These are phyloP conservation scores for Scheffersomyces coipomensis DNA, from an alignment of 805 yeast genomes.

Conservation along the genomic window DNA sequence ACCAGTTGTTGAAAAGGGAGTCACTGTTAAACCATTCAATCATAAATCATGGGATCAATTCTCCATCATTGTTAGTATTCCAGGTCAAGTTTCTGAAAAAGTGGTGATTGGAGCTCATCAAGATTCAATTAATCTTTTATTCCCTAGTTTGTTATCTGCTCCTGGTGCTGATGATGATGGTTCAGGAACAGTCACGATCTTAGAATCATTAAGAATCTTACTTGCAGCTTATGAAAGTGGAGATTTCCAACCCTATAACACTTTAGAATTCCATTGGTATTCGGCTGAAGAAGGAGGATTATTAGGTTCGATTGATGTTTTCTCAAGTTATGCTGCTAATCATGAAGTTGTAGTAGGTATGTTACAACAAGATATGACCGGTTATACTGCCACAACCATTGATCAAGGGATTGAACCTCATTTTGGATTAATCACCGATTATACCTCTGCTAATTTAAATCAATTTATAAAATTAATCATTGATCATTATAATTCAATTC, in stretches of 20 bases:
- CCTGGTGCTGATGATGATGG: slow-evolving; percentile 98
- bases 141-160: slow-evolving; percentile 67
- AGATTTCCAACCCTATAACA: slow-evolving; percentile 57
- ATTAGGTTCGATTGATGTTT: slow-evolving; percentile 81
- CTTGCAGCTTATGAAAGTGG: slow-evolving; percentile 31
- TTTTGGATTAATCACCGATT: slow-evolving; percentile 81
- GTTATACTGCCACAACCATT: slow-evolving; percentile 55
- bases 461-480: slow-evolving; percentile 62
- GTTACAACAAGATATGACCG: slow-evolving; percentile 96
- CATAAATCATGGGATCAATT: slow-evolving; percentile 78
- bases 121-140: slow-evolving; percentile 74
- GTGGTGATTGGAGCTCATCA: slow-evolving; percentile 88
- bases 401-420: slow-evolving; percentile 56
- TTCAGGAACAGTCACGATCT: slow-evolving; percentile 75
- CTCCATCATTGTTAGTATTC: slow-evolving; percentile 66
- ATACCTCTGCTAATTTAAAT: slow-evolving; percentile 54
- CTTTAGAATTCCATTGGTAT: slow-evolving; percentile 91
- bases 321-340: slow-evolving; percentile 47
- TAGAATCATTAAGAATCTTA: slow-evolving; percentile 72
- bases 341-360: slow-evolving; percentile 66
- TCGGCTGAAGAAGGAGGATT: slow-evolving; percentile 94
- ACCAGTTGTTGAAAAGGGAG: slow-evolving; percentile 19
- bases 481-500: slow-evolving; percentile 60
- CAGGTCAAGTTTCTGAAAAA: slow-evolving; percentile 47
- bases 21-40: slow-evolving; percentile 46